Base-by-base conservation (phyloP, 1,284 basidiomycete genomes). In the Ustilago cynodontis region DNA sequence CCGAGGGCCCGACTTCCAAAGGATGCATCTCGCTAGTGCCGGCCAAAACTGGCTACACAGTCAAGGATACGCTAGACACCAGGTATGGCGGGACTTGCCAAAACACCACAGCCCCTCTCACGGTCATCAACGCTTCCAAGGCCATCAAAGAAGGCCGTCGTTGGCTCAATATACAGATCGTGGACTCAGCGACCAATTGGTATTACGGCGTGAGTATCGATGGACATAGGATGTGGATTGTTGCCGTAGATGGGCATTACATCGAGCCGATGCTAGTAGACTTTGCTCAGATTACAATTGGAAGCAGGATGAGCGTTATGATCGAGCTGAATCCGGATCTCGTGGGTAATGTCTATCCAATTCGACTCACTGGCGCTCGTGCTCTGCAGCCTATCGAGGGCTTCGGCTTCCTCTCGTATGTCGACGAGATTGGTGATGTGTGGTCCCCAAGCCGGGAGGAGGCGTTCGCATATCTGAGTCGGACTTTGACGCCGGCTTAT, bases 11-110 rank as follows among this genome's bases (percentile, higher is more conserved):
- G 57, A 76, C 77, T 16, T 73, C 73, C 22, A 79, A 79, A 43
- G 77, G 76, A 13, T 79, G 77, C 64, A 64, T 79, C 56, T 76
- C 77, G 41, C 66, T 79, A 29, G 77, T 79, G 3, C 66, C 72
- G 2, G 54, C 77, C 13, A 76, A 79, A 41, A 14, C 31, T 6
- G 77, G 77, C 14, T 79, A 66, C 28, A 63, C 66, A 14, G 65
- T 71, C 35, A 72, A 67, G 41, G 64, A 35, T n/a, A 60, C 57
- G 5, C 70, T 79, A 39, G 77, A 79, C 37, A 35, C 37, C 11
- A 59, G 64, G 41, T 79, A 76, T 39, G 77, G 77, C 13, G 77
- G 77, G 16, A 37, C 33, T 20, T 79, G 77, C 28, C 59, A 73
- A 39, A 79, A 79, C 56, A 79, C 77, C 22, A 70, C 73, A 8